Percentiles rank a stretch among this genome's conserved stretches.
phyloP scores from a whole-genome alignment of 1,284 basidiomycete species.

The Ustilago tritici region DNA sequence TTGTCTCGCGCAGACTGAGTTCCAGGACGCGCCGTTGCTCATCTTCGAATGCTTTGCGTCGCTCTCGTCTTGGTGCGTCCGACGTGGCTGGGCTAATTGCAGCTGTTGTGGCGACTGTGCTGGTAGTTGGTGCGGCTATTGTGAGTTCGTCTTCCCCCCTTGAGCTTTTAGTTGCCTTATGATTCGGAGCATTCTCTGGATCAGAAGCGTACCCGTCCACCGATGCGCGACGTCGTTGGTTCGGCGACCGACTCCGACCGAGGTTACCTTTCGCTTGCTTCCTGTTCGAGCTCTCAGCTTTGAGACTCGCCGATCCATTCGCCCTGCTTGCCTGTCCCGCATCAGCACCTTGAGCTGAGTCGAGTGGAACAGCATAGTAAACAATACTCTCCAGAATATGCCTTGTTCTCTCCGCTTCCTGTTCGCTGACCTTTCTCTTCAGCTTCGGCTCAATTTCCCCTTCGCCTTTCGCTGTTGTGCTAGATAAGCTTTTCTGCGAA shows the following conservation, averaged over 20 bases:
- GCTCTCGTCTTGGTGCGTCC: slow-evolving; percentile 22
- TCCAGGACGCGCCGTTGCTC: slow-evolving; percentile 41
- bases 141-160: too few species aligned
- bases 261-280: background rate
- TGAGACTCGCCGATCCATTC: background rate
- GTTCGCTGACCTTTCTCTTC: slow-evolving; percentile 25
- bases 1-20: slow-evolving; percentile 50
- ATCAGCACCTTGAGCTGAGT: background rate
- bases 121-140: too few species aligned
- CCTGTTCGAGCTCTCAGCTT: background rate
- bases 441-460: slow-evolving; percentile 17
- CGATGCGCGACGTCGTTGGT: slow-evolving; percentile 20
- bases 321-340: background rate
- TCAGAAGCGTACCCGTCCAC: slow-evolving; percentile 44
- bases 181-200: slow-evolving; percentile 31
- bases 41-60: slow-evolving; percentile 41
- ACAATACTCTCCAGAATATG: slow-evolving; percentile 36
- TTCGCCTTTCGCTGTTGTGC: background rate
- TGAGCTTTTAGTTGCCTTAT: background rate
- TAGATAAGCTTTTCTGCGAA: background rate
- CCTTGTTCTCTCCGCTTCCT: slow-evolving; percentile 31
- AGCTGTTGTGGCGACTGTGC: background rate
- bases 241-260: slow-evolving; percentile 13
- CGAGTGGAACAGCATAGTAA: slow-evolving; percentile 36
- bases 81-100: slow-evolving; percentile 8